Evolutionary conservation across 2,329 filamentous ascomycete genomes (phyloP).

Genomic region (Neofusicoccum sp.): DNA sequence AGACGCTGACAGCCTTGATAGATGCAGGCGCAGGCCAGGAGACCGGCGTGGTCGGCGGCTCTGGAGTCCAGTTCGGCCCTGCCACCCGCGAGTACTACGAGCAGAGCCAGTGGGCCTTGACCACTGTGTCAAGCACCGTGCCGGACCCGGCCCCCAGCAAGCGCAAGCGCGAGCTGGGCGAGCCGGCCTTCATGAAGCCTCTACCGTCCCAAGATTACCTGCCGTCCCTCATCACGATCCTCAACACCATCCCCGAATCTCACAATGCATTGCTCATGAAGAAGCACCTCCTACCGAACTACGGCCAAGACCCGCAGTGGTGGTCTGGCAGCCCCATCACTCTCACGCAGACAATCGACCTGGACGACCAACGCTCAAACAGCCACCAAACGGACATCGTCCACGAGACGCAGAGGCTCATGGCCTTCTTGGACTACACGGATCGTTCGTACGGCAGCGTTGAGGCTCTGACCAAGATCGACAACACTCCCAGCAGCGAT

Average conservation of each 20-base stretch:
- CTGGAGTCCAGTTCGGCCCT: slow-evolving; percentile 48
- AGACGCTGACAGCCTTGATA: slow-evolving; percentile 5
- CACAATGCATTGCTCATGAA: slow-evolving; percentile 53
- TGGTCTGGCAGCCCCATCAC: slow-evolving; percentile 59
- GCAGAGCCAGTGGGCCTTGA: slow-evolving; percentile 55
- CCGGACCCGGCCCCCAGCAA: slow-evolving; percentile 54
- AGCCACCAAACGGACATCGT: slow-evolving; percentile 48
- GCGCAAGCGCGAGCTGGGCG: slow-evolving; percentile 46
- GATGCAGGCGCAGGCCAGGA: slow-evolving; percentile 44
- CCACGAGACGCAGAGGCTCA: slow-evolving; percentile 59
- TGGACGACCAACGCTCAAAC: slow-evolving; percentile 37
- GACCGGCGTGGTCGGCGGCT: slow-evolving; percentile 49
- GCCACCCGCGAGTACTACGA: slow-evolving; percentile 57
- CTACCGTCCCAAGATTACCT: slow-evolving; percentile 53
- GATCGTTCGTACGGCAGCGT: slow-evolving; percentile 59
- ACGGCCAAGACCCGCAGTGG: slow-evolving; percentile 59
- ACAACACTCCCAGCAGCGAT: slow-evolving; percentile 31
- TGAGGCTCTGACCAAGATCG: slow-evolving; percentile 49
- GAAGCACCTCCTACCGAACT: slow-evolving; percentile 35
- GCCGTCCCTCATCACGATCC: slow-evolving; percentile 59
- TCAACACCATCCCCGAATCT: slow-evolving; percentile 60
- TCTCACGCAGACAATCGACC: slow-evolving; percentile 47
- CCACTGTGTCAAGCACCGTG: slow-evolving; percentile 47
- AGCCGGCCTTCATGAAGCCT: slow-evolving; percentile 60
- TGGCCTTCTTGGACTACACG: slow-evolving; percentile 60